These are phyloP conservation scores for Gnaphalium uliginosum DNA, from an alignment of 129 eudicot genomes.

Conservation along the genomic window DNA sequence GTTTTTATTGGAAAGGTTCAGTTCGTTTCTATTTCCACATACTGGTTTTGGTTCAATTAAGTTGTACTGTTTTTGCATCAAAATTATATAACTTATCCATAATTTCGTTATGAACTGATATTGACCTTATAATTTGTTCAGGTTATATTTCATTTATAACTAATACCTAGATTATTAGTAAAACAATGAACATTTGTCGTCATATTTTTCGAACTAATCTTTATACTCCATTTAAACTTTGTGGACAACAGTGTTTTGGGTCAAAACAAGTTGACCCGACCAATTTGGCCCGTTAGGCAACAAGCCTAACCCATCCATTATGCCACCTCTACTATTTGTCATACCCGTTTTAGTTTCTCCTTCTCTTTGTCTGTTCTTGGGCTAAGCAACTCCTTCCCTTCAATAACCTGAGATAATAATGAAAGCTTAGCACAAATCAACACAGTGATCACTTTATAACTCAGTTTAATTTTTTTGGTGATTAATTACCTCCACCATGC, in stretches of 20 bases:
- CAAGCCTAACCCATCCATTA: neutral
- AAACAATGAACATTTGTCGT: too few relatives aligned
- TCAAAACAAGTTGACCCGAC: neutral
- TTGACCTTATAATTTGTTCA: neutral
- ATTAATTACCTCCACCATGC: conserved; percentile 76
- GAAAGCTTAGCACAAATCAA: neutral
- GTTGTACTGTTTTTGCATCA: neutral
- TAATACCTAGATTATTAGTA: too few relatives aligned
- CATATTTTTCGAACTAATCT: too few relatives aligned
- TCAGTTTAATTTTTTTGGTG: neutral
- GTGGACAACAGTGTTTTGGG: neutral
- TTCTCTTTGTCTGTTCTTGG: conserved; percentile 75
- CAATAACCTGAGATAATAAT: conserved; percentile 47
- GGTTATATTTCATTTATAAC: neutral
- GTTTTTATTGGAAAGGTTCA: neutral
- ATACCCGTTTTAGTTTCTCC: conserved; percentile 74
- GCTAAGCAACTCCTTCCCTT: conserved; percentile 73
- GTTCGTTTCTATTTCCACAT: neutral
- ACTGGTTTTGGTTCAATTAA: neutral
- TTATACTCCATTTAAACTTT: neutral
- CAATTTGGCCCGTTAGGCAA: neutral
- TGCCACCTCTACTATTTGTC: neutral
- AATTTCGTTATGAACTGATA: neutral
- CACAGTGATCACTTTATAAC: neutral
- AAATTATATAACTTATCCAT: neutral